phyloP scores from a whole-genome alignment of 768 basidiomycete species.

The Suillus fuscotomentosus region DNA sequence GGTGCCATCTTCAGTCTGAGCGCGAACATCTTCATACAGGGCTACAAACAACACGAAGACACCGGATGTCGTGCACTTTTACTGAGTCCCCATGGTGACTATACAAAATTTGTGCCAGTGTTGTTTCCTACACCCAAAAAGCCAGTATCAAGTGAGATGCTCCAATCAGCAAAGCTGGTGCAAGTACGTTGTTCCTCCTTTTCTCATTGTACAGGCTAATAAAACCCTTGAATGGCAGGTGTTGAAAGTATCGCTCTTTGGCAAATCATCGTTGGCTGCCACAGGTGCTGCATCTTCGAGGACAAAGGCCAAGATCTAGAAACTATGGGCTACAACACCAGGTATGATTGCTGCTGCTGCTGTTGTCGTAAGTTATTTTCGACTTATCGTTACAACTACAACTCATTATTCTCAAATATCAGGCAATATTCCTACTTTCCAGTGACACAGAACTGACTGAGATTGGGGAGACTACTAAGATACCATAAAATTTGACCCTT shows the following conservation, averaged over 20 bases:
- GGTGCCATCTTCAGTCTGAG: too few species aligned
- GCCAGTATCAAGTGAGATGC: background rate
- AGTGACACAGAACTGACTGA: background rate
- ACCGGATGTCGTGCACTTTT: too few species aligned
- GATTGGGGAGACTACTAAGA: constrained; percentile 3
- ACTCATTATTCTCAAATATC: background rate
- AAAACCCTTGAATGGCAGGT: background rate
- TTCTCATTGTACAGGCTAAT: background rate
- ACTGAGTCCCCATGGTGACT: too few species aligned
- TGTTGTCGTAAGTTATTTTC: background rate
- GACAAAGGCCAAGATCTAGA: constrained; percentile 1
- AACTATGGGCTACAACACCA: background rate
- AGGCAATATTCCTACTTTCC: constrained; percentile 2
- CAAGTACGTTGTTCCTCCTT: background rate
- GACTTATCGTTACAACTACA: background rate
- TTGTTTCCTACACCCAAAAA: background rate
- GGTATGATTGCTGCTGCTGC: constrained; percentile 8
- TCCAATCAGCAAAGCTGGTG: constrained; percentile 1
- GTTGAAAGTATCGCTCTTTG: constrained; percentile 2
- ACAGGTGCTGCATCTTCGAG: background rate
- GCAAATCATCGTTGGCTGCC: background rate
- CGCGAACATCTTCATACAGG: too few species aligned
- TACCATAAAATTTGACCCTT: background rate
- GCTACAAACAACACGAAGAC: too few species aligned
- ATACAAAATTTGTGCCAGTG: background rate